Conservation (phyloP, 2,329 filamentous ascomycete genomes). For the Thelonectria rubi region DNA sequence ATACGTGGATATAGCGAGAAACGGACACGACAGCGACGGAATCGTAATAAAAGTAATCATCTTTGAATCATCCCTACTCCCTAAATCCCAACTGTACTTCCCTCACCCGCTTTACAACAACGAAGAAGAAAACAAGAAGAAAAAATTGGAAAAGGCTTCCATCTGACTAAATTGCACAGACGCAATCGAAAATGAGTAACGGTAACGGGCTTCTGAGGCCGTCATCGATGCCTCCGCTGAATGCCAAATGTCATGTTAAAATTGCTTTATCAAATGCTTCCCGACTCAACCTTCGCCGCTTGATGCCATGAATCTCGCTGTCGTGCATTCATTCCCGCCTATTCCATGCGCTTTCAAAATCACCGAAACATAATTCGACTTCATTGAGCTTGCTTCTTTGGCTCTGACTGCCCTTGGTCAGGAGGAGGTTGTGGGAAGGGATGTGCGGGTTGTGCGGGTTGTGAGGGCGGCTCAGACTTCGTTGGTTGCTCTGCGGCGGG, state of each 20-base stretch:
- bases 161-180: slow-evolving; percentile 39
- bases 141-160: slow-evolving; percentile 24
- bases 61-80: slow-evolving; percentile 35
- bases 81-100: slow-evolving; percentile 26
- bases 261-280: slow-evolving; percentile 25
- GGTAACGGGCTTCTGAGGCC: slow-evolving; percentile 14
- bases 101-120: slow-evolving; percentile 34
- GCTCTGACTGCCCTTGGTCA: slow-evolving; percentile 5
- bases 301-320: slow-evolving; percentile 24
- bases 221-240: slow-evolving; percentile 22
- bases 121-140: slow-evolving; percentile 4
- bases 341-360: slow-evolving; percentile 13
- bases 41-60: slow-evolving; percentile 18
- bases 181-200: slow-evolving; percentile 36
- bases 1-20: no score
- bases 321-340: slow-evolving; percentile 15
- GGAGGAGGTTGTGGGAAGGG: slow-evolving; percentile 12
- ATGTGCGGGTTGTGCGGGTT: slow-evolving; percentile 8
- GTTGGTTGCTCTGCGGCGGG: slow-evolving; percentile 7
- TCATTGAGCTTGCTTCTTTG: slow-evolving; percentile 23
- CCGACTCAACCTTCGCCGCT: slow-evolving; percentile 24
- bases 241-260: slow-evolving; percentile 19
- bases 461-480: slow-evolving; percentile 11
- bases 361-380: slow-evolving; percentile 1
- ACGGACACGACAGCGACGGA: slow-evolving; percentile 4